Conservation (phyloP, 495 filamentous ascomycete species). For the Podospora conica region DNA sequence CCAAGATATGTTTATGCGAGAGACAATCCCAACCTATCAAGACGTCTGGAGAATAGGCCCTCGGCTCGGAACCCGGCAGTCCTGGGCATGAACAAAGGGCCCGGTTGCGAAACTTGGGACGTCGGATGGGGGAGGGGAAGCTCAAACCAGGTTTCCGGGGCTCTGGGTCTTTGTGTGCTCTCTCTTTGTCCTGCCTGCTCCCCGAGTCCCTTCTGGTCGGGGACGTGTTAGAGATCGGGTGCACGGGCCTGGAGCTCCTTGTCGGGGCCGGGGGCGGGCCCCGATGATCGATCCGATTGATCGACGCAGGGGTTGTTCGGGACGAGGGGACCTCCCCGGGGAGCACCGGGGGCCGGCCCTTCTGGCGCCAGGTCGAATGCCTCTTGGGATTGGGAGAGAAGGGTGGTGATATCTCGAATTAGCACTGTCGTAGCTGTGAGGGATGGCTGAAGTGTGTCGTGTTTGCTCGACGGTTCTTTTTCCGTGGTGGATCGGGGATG, state of each 20-base stretch:
- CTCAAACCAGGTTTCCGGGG: background rate
- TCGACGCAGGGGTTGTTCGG: conserved; percentile 11
- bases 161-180: background rate
- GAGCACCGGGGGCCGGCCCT: too few relatives aligned
- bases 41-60: too few relatives aligned
- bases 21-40: background rate
- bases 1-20: background rate
- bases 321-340: too few relatives aligned
- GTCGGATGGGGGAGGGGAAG: background rate
- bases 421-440: background rate
- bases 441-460: background rate
- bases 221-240: background rate
- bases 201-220: background rate
- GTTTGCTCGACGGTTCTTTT: background rate
- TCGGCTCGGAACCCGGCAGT: background rate
- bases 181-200: background rate
- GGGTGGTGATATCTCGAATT: too few relatives aligned
- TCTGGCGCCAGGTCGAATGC: too few relatives aligned
- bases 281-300: conserved; percentile 11
- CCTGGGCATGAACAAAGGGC: background rate
- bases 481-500: background rate
- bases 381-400: background rate
- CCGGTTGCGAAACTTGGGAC: background rate
- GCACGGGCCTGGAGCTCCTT: background rate
- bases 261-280: conserved; percentile 7